Conservation (phyloP, 2,329 filamentous ascomycete species). For the Ophiosphaerella korrae region DNA sequence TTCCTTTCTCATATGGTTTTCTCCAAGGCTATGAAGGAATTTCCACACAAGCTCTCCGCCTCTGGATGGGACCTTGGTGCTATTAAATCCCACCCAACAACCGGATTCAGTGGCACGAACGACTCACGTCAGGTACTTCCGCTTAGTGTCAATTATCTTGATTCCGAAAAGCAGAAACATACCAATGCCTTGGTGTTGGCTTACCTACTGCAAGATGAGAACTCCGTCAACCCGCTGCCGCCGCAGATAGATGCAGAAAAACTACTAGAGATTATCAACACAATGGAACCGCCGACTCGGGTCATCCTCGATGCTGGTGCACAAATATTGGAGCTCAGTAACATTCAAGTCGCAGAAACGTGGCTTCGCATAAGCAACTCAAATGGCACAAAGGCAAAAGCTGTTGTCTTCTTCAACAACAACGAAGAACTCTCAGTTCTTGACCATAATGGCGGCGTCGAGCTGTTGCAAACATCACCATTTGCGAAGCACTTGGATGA, state of each 20-base stretch:
- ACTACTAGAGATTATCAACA: conserved; percentile 54
- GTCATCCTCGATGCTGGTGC: conserved; percentile 75
- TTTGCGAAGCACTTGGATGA: conserved; percentile 60
- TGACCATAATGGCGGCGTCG: conserved; percentile 52
- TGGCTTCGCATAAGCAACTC: conserved; percentile 57
- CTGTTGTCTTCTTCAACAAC: conserved; percentile 57
- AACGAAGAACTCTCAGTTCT: conserved; percentile 60
- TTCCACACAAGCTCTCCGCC: conserved; percentile 64
- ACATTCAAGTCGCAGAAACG: conserved; percentile 48
- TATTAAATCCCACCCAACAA: conserved; percentile 55
- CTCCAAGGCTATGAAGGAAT: conserved; percentile 64
- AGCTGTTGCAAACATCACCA: conserved; percentile 61
- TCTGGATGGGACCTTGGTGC: conserved; percentile 69
- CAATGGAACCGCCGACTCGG: conserved; percentile 25
- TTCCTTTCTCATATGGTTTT: conserved; percentile 66
- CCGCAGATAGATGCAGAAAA: conserved; percentile 37
- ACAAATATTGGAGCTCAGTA: conserved; percentile 66
- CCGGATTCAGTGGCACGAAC: conserved; percentile 72
- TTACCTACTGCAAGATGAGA: conserved; percentile 57
- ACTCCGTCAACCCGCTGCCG: conserved; percentile 32
- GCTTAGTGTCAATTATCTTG: conserved; percentile 58
- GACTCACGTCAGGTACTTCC: conserved; percentile 65
- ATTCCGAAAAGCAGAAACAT: conserved; percentile 59
- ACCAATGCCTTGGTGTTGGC: conserved; percentile 70
- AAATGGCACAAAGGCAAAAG: conserved; percentile 39